These are phyloP conservation scores for Marasmius sp. DNA, from an alignment of 1,284 basidiomycete genomes.

Conservation along the genomic window DNA sequence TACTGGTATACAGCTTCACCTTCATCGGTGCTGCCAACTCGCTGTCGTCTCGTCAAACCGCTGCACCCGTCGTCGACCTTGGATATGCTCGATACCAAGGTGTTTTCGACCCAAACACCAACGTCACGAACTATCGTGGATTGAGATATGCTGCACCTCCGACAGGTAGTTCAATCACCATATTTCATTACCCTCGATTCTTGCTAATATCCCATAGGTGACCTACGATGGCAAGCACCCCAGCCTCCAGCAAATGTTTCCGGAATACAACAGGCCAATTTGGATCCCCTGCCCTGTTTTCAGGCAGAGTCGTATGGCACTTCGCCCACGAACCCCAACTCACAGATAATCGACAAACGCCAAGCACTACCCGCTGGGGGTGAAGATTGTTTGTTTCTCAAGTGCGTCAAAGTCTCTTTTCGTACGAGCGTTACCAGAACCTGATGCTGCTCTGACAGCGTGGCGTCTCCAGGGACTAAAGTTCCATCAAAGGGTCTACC, in stretches of 20 bases:
- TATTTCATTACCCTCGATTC: background rate
- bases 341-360: background rate
- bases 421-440: too few relatives aligned
- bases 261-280: conserved; percentile 22
- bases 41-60: background rate
- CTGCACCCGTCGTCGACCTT: conserved; percentile 21
- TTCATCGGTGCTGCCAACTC: background rate
- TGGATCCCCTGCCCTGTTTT: conserved; percentile 17
- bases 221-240: conserved; percentile 25
- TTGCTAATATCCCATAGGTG: conserved; percentile 14
- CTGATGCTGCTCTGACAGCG: conserved; percentile 15
- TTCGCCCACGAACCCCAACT: conserved; percentile 12
- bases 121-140: conserved; percentile 29
- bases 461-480: conserved; percentile 23
- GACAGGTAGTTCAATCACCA: conserved; percentile 19
- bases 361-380: conserved; percentile 6
- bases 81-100: conserved; percentile 34
- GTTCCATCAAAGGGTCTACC: conserved; percentile 21
- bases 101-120: conserved; percentile 16
- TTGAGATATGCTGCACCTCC: conserved; percentile 33
- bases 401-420: conserved; percentile 17
- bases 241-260: conserved; percentile 17
- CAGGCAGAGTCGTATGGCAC: conserved; percentile 11
- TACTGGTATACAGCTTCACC: background rate
- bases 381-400: conserved; percentile 33